Conservation (phyloP, 306 rosid species). For the peach (Prunus persica) region Prunus_persica_NCBIv2 NC_034013.1:16782001-16782500, state of each 20-base stretch:
- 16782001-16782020: not conserved
- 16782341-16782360: conserved; percentile 15
- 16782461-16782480: conserved; percentile 78
- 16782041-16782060: not conserved
- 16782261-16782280: not conserved
- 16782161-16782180: not conserved
- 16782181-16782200: not conserved
- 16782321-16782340: not conserved
- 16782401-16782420: conserved; percentile 99
- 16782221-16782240: not conserved
- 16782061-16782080: not conserved
- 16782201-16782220: not conserved
- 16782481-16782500: conserved; percentile 21
- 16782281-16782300: not conserved
- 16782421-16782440: conserved; percentile 99
- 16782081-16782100: not conserved
- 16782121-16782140: not conserved
- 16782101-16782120: not conserved
- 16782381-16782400: conserved; percentile 29
- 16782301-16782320: not conserved
- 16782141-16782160: not conserved
- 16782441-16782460: conserved; percentile 92
- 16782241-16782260: not conserved
- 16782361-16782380: conserved; percentile 13
- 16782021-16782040: not conserved